These are phyloP conservation scores for Pythium folliculosum DNA, from an alignment of 352 stramenopile species.

Conservation along the genomic window DNA sequence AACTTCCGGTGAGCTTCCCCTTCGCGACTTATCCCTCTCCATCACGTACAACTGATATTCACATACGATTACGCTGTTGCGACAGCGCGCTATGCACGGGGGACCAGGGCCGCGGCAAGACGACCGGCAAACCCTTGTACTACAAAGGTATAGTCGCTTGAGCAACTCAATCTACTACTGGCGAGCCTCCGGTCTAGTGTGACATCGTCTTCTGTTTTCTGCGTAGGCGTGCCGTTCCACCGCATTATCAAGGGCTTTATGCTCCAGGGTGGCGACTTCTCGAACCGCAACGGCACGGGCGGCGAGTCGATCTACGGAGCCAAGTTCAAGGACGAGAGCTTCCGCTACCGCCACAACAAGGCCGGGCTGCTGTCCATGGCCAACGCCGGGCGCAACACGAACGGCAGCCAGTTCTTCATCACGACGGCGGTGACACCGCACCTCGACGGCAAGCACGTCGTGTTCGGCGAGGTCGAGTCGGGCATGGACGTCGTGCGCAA, in stretches of 20 bases:
- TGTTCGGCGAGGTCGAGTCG: slow-evolving; percentile 96
- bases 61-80: not conserved
- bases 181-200: not conserved
- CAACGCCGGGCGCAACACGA: slow-evolving; percentile 85
- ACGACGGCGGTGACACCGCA: slow-evolving; percentile 90
- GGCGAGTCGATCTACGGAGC: slow-evolving; percentile 94
- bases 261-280: slow-evolving; percentile 81
- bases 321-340: slow-evolving; percentile 94
- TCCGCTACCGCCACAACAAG: slow-evolving; percentile 91
- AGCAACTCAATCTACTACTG: not conserved
- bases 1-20: slow-evolving; percentile 47
- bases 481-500: slow-evolving; percentile 75
- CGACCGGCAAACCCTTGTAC: slow-evolving; percentile 57
- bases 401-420: slow-evolving; percentile 88
- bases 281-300: slow-evolving; percentile 90
- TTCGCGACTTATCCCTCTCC: not conserved
- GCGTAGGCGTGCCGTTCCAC: slow-evolving; percentile 67
- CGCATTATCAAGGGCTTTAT: slow-evolving; percentile 89
- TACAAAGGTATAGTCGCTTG: slow-evolving; percentile 44
- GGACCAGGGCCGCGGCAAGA: slow-evolving; percentile 64
- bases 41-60: not conserved
- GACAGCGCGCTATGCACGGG: slow-evolving; percentile 57
- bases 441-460: slow-evolving; percentile 98
- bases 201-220: not conserved
- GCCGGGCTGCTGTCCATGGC: slow-evolving; percentile 95